Base-by-base conservation (phyloP, 169 alveolate genomes). In the Cryptosporidium viatorum region DNA sequence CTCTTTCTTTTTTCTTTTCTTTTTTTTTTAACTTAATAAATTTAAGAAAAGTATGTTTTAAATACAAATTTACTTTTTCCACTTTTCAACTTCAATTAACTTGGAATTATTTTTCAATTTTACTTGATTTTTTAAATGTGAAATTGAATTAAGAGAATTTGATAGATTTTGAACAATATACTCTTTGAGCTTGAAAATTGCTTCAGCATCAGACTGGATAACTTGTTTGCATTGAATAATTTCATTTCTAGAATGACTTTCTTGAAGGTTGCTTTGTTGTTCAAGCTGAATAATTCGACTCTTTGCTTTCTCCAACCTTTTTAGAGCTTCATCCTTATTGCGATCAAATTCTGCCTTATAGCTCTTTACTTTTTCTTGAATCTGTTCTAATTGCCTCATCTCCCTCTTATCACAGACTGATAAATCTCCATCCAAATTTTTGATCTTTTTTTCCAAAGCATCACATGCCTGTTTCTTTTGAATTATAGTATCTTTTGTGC, bases 391-490 rank as follows among this genome's bases (percentile, higher is more conserved):
- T 48, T 80, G 89, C 31, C 89, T 80, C 89, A 80, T 80, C 21
- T 80, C 89, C 16, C 89, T 59, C 39, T 80, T 80, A 9, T 80
- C 89, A 43, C 89, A 80, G n/a, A 80, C 39, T 9, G 71, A 60
- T 16, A 80, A 35, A 65, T 80, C 89, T 23, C 89, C 74, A 80
- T 80, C 89, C 62, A 80, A 65, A 45, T 80, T 80, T 35, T 65
- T 80, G 35, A 80, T 80, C 35, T 80, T 80, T 50, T 80, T 80
- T 45, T 80, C 89, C 48, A 80, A 43, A 14, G 89, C 89, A 45
- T 80, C 89, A 65, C 89, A 80, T 21, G 89, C 89, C 52, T 80
- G 89, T 43, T 80, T 80, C 50, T 80, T 80, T 35, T 80, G 89
- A 5, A 80, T 65, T 18, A 80, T 80, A 10, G 89, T 80, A 41